These are phyloP conservation scores for Pinus albicaulis DNA, from an alignment of 75 land plant genomes.

Conservation along the genomic window DNA sequence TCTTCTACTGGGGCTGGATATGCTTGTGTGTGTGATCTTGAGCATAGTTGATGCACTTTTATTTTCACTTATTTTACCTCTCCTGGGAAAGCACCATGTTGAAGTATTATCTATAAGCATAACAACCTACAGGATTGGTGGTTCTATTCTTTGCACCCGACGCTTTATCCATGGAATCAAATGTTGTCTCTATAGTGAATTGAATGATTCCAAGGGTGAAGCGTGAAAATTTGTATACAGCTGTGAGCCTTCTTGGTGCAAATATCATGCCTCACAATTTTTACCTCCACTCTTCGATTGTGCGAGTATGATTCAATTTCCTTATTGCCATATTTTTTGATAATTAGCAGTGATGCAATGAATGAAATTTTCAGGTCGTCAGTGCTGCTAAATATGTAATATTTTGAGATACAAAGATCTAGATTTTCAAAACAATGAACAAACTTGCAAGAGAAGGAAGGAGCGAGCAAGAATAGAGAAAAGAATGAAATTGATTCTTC, in stretches of 20 bases:
- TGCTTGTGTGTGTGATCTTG: conserved; percentile 53
- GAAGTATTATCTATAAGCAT: conserved; percentile 41
- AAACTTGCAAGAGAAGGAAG: no score
- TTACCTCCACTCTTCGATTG: conserved; percentile 85
- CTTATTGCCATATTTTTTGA: no score
- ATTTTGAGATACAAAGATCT: no score
- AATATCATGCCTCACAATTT: conserved; percentile 83
- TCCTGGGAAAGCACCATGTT: conserved; percentile 40
- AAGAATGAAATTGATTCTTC: no score
- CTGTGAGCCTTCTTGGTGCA: conserved; percentile 85
- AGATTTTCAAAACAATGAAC: no score
- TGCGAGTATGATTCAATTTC: no score
- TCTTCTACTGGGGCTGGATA: conserved; percentile 58
- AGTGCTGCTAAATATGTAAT: no score
- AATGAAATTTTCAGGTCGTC: no score
- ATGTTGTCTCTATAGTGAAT: conserved; percentile 42
- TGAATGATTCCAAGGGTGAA: conserved; percentile 61
- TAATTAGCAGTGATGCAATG: no score
- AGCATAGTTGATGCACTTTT: conserved; percentile 40
- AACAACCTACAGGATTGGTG: conserved; percentile 40
- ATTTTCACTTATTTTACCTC: conserved; percentile 36
- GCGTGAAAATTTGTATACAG: conserved; percentile 62
- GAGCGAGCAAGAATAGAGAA: no score
- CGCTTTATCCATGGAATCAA: conserved; percentile 52
- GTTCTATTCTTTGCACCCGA: conserved; percentile 58